Evolutionary conservation across 1,284 basidiomycete genomes (phyloP).

Genomic region (Puccinia sorghi): DNA sequence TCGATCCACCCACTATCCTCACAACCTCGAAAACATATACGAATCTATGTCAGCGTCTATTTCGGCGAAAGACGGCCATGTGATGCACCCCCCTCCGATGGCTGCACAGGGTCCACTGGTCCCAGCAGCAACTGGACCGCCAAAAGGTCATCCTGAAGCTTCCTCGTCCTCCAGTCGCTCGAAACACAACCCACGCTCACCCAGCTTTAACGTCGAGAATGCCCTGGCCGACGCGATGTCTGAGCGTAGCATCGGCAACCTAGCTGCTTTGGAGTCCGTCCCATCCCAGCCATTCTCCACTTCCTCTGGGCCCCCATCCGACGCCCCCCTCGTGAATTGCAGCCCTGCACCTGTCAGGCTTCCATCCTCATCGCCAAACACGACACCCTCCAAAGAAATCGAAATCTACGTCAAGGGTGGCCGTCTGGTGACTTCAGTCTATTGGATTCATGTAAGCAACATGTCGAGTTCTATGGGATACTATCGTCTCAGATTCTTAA

Average conservation of each 20-base stretch:
- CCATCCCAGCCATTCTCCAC: not conserved
- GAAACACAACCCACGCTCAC: constrained; percentile 36
- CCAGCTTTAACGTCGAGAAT: constrained; percentile 39
- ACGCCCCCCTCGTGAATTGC: not conserved
- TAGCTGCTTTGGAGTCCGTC: not conserved
- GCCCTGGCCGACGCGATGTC: constrained; percentile 48
- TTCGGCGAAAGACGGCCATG: not conserved
- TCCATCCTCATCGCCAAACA: not conserved
- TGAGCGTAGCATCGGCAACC: constrained; percentile 23
- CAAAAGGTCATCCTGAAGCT: not conserved
- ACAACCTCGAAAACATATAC: constrained; percentile 15
- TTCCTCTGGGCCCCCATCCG: not conserved
- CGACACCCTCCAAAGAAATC: not conserved
- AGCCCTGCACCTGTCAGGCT: not conserved
- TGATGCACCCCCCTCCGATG: not conserved
- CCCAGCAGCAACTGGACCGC: too few relatives aligned
- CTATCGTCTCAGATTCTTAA: not conserved
- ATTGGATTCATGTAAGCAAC: constrained; percentile 27
- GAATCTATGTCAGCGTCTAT: not conserved
- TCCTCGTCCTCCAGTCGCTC: not conserved
- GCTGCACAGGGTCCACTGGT: not conserved
- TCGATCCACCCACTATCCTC: not conserved
- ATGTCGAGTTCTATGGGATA: not conserved
- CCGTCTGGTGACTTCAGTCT: not conserved
- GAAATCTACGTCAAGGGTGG: constrained; percentile 21